A percentile compares a stretch with the other conserved stretches of the same genome.
These are phyloP conservation scores for Ogataea ramenticola DNA, from an alignment of 805 yeast genomes.

Conservation along the genomic window DNA sequence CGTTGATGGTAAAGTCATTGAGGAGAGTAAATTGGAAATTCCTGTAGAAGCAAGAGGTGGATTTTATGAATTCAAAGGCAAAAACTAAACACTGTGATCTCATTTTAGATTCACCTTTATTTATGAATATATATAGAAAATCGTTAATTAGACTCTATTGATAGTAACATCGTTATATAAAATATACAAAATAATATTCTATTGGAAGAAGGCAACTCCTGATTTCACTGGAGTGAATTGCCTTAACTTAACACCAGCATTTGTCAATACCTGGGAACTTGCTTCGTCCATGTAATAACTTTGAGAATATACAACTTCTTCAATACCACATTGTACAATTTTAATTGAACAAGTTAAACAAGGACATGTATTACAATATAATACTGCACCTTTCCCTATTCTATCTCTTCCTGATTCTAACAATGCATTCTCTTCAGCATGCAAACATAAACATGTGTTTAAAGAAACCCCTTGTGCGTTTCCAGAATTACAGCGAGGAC, in stretches of 20 bases:
- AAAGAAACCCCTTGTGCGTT: conserved; percentile 55
- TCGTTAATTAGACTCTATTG: too few species aligned
- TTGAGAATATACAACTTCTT: conserved; percentile 88
- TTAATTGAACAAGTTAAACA: conserved; percentile 94
- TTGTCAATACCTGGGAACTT: conserved; percentile 63
- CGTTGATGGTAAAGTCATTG: conserved; percentile 49
- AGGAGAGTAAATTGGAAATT: conserved; percentile 39
- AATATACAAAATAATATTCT: too few species aligned
- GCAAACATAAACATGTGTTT: conserved; percentile 85
- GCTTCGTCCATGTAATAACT: conserved; percentile 85
- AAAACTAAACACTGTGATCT: neutral
- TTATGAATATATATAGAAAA: too few species aligned
- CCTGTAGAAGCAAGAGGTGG: conserved; percentile 52
- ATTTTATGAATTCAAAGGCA: conserved; percentile 40
- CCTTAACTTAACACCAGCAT: conserved; percentile 68
- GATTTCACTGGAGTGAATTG: conserved; percentile 39
- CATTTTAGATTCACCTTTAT: neutral
- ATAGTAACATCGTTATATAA: too few species aligned
- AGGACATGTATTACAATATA: conserved; percentile 96
- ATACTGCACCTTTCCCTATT: conserved; percentile 51
- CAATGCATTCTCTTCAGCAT: conserved; percentile 96
- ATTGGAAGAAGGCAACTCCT: neutral
- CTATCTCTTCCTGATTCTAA: conserved; percentile 91
- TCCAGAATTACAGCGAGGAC: conserved; percentile 78
- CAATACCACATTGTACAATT: conserved; percentile 87